These are phyloP conservation scores for Colletotrichum tofieldiae DNA, from an alignment of 2,329 filamentous ascomycete species.

Conservation along the genomic window DNA sequence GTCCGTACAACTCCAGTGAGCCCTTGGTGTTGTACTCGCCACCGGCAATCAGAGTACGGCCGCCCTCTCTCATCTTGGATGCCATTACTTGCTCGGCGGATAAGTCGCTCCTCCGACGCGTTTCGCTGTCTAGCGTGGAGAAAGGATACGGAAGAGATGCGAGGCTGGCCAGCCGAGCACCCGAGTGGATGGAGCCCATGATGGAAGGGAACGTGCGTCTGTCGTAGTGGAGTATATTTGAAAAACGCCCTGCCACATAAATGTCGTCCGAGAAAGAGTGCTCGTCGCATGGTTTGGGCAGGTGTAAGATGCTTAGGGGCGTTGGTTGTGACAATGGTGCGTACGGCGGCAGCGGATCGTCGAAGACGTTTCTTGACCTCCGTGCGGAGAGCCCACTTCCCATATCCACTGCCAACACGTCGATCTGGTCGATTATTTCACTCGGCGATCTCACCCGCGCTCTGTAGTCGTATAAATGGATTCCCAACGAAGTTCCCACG, in stretches of 20 bases:
- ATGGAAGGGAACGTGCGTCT: conserved; percentile 86
- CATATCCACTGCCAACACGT: conserved; percentile 39
- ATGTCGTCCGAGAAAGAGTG: conserved; percentile 81
- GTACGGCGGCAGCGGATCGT: conserved; percentile 71
- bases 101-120: conserved; percentile 69
- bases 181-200: conserved; percentile 85
- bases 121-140: conserved; percentile 73
- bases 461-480: conserved; percentile 88
- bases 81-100: conserved; percentile 68
- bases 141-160: conserved; percentile 79
- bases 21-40: conserved; percentile 95
- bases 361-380: conserved; percentile 59
- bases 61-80: conserved; percentile 66
- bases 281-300: conserved; percentile 70
- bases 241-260: conserved; percentile 90
- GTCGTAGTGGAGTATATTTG: conserved; percentile 91
- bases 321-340: conserved; percentile 85
- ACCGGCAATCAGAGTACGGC: conserved; percentile 82
- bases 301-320: conserved; percentile 86
- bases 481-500: conserved; percentile 84
- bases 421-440: conserved; percentile 47
- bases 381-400: conserved; percentile 55
- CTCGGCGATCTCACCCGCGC: conserved; percentile 52
- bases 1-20: conserved; percentile 87
- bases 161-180: conserved; percentile 83